A percentile compares a stretch with the other conserved stretches of the same genome.
Conservation (phyloP, 1,284 basidiomycete genomes). For the Papiliotrema fonsecae region DNA sequence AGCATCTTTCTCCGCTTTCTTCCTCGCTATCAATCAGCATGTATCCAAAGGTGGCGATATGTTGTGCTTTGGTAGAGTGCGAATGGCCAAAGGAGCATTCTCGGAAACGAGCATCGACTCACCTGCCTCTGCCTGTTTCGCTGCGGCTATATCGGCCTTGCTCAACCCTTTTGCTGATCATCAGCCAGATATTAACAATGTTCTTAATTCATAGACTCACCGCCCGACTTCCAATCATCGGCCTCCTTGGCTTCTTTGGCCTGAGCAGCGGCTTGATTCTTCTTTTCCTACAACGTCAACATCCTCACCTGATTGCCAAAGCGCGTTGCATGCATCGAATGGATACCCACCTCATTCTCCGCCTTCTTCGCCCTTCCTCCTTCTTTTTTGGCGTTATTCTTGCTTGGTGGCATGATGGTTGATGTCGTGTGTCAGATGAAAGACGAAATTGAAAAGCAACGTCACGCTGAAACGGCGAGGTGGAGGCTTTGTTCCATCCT, state of each 20-base stretch:
- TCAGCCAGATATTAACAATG: constrained; percentile 1
- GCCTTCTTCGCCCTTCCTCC: constrained; percentile 83
- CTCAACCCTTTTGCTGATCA: constrained; percentile 45
- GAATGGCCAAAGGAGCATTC: no score
- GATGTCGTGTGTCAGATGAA: no score
- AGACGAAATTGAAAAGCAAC: no score
- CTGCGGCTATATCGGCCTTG: constrained; percentile 62
- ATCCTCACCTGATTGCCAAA: background rate
- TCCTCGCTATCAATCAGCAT: constrained; percentile 38
- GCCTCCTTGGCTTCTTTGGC: constrained; percentile 59
- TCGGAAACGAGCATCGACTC: no score
- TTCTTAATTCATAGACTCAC: constrained; percentile 46
- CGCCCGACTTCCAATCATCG: constrained; percentile 68
- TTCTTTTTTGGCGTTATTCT: constrained; percentile 82
- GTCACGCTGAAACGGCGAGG: no score
- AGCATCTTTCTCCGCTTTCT: constrained; percentile 52
- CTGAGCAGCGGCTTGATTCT: constrained; percentile 21
- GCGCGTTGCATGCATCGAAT: constrained; percentile 17
- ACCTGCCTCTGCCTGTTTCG: constrained; percentile 34
- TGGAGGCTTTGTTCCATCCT: no score
- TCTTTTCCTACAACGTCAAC: constrained; percentile 28
- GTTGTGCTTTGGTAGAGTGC: no score
- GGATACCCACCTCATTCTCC: constrained; percentile 80
- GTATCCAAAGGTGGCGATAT: no score
- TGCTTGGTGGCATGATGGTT: constrained; percentile 68